A percentile compares a stretch with the other conserved stretches of the same genome.
Evolutionary conservation across 306 rosid species (phyloP).

Genomic region (Cotoneaster glaucophyllus): DNA sequence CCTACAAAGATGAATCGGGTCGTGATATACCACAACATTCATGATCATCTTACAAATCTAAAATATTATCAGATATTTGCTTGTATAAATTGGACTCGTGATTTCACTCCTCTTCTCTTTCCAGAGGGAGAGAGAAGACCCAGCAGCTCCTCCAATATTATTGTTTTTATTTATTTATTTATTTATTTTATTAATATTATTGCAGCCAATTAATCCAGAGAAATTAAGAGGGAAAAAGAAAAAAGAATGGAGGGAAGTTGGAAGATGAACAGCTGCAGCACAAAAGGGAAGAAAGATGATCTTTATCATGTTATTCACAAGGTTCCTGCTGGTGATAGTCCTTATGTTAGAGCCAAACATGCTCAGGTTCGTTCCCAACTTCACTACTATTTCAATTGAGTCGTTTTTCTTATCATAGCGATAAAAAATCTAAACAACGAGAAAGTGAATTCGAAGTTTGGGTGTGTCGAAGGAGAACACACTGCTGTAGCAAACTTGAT

Average conservation of each 20-base stretch:
- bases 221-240: background rate
- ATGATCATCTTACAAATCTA: background rate
- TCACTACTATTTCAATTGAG: background rate
- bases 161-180: background rate
- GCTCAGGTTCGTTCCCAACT: conserved; percentile 56
- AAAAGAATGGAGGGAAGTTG: background rate
- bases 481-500: background rate
- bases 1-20: background rate
- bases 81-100: background rate
- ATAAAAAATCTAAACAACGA: background rate
- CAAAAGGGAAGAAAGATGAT: conserved; percentile 51
- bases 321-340: conserved; percentile 73
- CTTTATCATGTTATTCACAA: conserved; percentile 78
- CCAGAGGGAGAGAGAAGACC: background rate
- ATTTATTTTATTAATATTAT: background rate
- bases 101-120: background rate
- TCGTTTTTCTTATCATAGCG: background rate
- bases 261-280: conserved; percentile 13
- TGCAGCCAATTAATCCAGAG: background rate
- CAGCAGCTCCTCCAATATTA: background rate
- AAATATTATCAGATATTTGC: background rate
- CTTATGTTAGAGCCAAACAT: conserved; percentile 88
- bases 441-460: background rate
- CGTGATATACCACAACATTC: background rate
- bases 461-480: no score